These are phyloP conservation scores for Fusarium sp. DNA, from an alignment of 2,329 filamentous ascomycete species.

Conservation along the genomic window DNA sequence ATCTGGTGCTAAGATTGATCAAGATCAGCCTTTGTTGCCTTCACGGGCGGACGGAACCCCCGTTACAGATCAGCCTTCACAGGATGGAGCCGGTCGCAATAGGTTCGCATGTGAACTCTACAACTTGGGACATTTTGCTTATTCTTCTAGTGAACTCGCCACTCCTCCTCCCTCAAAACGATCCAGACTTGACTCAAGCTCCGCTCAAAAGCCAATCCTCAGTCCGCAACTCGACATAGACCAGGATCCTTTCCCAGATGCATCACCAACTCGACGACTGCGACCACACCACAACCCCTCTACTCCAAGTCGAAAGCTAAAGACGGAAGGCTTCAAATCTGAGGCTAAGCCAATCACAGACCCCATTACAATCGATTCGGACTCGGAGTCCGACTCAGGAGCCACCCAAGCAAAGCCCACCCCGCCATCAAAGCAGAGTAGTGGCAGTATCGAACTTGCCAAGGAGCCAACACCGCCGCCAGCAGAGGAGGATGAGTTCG, in stretches of 20 bases:
- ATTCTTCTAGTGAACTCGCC: conserved; percentile 50
- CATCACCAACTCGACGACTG: conserved; percentile 42
- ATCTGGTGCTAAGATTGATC: neutral
- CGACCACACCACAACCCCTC: conserved; percentile 15
- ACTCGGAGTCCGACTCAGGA: conserved; percentile 52
- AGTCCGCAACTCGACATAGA: conserved; percentile 33
- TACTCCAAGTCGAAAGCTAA: conserved; percentile 24
- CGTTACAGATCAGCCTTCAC: conserved; percentile 27
- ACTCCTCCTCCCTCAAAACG: conserved; percentile 58
- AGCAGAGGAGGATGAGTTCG: conserved; percentile 58
- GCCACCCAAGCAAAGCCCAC: conserved; percentile 16
- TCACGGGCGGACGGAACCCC: conserved; percentile 5
- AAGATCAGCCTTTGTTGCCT: neutral
- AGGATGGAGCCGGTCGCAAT: conserved; percentile 26
- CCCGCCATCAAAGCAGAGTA: neutral
- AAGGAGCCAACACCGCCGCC: conserved; percentile 19
- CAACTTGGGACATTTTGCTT: conserved; percentile 16
- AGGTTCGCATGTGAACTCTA: conserved; percentile 39
- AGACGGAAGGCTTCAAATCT: conserved; percentile 11
- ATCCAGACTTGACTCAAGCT: conserved; percentile 47
- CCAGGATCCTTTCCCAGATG: conserved; percentile 31
- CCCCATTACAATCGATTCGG: conserved; percentile 49
- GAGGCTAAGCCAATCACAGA: conserved; percentile 7
- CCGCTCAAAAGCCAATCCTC: conserved; percentile 33
- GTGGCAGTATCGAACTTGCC: conserved; percentile 33